phyloP scores from a whole-genome alignment of 495 filamentous ascomycete genomes.

The Wilcoxina mikolae region DNA sequence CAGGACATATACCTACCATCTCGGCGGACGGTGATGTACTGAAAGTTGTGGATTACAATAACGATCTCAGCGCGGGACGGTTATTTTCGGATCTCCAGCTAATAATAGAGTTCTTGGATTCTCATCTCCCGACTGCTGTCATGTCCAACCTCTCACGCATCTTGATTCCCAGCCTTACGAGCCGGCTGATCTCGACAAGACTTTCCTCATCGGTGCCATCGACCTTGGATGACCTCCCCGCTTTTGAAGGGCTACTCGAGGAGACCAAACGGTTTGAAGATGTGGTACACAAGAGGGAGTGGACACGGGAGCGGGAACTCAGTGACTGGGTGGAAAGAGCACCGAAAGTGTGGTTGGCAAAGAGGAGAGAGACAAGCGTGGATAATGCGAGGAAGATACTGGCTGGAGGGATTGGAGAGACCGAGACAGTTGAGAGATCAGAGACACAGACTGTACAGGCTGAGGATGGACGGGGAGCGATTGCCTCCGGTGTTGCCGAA shows the following conservation, averaged over 20 bases:
- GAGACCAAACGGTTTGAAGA: constrained; percentile 47
- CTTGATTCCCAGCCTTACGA: constrained; percentile 51
- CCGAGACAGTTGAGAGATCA: constrained; percentile 58
- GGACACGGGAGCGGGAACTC: constrained; percentile 54
- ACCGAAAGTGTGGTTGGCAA: constrained; percentile 72
- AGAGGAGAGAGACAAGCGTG: constrained; percentile 60
- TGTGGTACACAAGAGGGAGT: constrained; percentile 45
- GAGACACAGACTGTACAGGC: constrained; percentile 66
- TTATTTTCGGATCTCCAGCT: constrained; percentile 45
- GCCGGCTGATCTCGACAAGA: constrained; percentile 54
- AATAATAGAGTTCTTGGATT: constrained; percentile 50
- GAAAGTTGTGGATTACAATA: constrained; percentile 30
- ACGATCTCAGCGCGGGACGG: constrained; percentile 27
- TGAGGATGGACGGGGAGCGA: constrained; percentile 40
- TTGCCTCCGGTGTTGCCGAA: constrained; percentile 4
- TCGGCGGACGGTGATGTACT: constrained; percentile 32
- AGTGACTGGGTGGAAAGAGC: constrained; percentile 67
- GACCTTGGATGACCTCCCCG: constrained; percentile 49
- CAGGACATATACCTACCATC: constrained; percentile 19
- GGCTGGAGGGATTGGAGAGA: constrained; percentile 44
- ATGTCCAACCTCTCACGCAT: constrained; percentile 45
- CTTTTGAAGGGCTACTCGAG: constrained; percentile 51
- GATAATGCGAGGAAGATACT: constrained; percentile 56
- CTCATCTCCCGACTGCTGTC: constrained; percentile 49
- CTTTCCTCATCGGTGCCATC: constrained; percentile 61